Evolutionary conservation across 2,329 filamentous ascomycete genomes (phyloP), one percentile per base, ranked within the genome.

Genomic region (Orbilia oligospora): DNA sequence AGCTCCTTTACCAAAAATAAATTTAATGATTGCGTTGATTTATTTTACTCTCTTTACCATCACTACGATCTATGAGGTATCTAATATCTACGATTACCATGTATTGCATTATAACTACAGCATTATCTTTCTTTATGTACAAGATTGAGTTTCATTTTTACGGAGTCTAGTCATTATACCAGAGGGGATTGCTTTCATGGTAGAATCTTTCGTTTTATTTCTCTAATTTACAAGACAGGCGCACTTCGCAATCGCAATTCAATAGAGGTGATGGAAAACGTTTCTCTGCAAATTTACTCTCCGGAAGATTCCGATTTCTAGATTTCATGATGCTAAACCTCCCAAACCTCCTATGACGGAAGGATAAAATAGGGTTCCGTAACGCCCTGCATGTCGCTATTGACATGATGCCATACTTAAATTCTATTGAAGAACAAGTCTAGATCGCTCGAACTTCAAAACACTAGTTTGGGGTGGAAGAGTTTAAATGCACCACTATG

Each of bases 151-250:
- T 73, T 58, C 70, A 53, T 67, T 67, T 72, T 55, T 55, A 24
- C 61, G 61, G 70, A 73, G 70, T 73, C 67, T 44, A 61, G 55
- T 71, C 68, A 64, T 71, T 73, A 67, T 66, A 73, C 70, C 70
- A 67, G 70, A 63, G 70, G 70, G 70, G 70, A 61, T 44, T 61
- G 56, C 56, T 61, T 73, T 64, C 65, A 67, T 67, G 51, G 61
- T 64, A 73, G 56, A 30, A 58, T 61, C 56, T 61, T 61, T 61
- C 36, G 24, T 61, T 58, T 44, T 41, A 48, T 48, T 49, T 65
- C 38, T 67, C 51, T 73, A 73, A 73, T 73, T 27, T 67, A 58
- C 38, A 61, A 67, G 51, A 51, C 41, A 20, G 51, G 56, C 46
- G 46, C 55, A 49, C 20, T 71, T 61, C 56, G 36, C 56, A 61